These are phyloP conservation scores for Cornus suecica DNA, from an alignment of 148 eudicot genomes.

Conservation along the genomic window DNA sequence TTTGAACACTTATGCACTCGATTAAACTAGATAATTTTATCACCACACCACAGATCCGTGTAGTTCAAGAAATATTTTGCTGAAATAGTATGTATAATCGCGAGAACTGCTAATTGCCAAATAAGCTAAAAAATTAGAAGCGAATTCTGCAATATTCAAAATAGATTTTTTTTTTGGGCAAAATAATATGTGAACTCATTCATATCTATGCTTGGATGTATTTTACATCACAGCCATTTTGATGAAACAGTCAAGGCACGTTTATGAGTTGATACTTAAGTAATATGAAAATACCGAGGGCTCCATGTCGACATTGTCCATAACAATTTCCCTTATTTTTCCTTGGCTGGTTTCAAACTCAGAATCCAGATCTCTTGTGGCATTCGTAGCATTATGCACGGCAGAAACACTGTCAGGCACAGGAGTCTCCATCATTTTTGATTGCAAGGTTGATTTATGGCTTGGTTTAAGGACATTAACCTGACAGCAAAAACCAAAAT, in stretches of 20 bases:
- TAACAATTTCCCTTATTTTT: conserved; percentile 69
- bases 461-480: conserved; percentile 91
- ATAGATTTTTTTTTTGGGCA: neutral
- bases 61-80: neutral
- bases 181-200: neutral
- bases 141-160: neutral
- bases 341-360: conserved; percentile 68
- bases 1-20: too few species aligned
- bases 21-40: neutral
- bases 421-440: conserved; percentile 59
- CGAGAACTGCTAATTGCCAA: neutral
- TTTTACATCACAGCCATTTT: neutral
- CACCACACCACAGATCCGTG: neutral
- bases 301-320: conserved; percentile 68
- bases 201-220: neutral
- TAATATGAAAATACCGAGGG: conserved; percentile 27
- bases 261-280: neutral
- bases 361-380: conserved; percentile 67
- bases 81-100: neutral
- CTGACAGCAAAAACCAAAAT: conserved; percentile 32
- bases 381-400: conserved; percentile 67
- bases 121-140: neutral
- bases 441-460: conserved; percentile 76
- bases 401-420: conserved; percentile 75
- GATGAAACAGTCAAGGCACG: neutral